A percentile compares a stretch with the other conserved stretches of the same genome.
phyloP scores from a whole-genome alignment of 352 stramenopile genomes.

The Phytophthora agathidicida region DNA sequence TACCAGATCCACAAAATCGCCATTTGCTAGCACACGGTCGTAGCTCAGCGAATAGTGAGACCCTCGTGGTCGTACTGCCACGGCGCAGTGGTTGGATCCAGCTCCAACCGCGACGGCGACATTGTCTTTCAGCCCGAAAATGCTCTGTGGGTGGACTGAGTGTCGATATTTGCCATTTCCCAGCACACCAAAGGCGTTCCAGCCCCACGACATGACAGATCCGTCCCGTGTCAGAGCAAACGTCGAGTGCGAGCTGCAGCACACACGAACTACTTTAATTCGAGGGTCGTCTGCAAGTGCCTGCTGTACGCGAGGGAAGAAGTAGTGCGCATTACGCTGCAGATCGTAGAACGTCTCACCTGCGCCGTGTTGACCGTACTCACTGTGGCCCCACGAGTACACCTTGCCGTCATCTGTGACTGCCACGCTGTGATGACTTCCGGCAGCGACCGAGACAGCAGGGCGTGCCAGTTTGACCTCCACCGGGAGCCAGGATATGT shows the following conservation, averaged over 20 bases:
- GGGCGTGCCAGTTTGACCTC: slow-evolving; percentile 59
- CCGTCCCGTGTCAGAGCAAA: slow-evolving; percentile 64
- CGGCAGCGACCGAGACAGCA: slow-evolving; percentile 61
- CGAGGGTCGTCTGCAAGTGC: slow-evolving; percentile 45
- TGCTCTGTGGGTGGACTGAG: slow-evolving; percentile 66
- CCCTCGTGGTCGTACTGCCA: slow-evolving; percentile 58
- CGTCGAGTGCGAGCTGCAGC: slow-evolving; percentile 80
- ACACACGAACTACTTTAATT: slow-evolving; percentile 35
- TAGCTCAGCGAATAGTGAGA: slow-evolving; percentile 71
- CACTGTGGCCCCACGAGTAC: slow-evolving; percentile 81
- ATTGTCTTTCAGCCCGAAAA: slow-evolving; percentile 70
- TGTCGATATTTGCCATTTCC: slow-evolving; percentile 80
- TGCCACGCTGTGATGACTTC: slow-evolving; percentile 79
- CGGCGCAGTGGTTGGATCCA: slow-evolving; percentile 73
- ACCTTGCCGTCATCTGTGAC: slow-evolving; percentile 62
- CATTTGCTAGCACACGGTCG: slow-evolving; percentile 52
- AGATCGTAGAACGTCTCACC: slow-evolving; percentile 72
- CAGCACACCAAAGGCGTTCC: slow-evolving; percentile 82
- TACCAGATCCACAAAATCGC: slow-evolving; percentile 62
- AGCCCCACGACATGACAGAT: slow-evolving; percentile 86
- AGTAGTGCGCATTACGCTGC: slow-evolving; percentile 78
- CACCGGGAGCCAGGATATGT: slow-evolving; percentile 69
- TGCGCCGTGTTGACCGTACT: slow-evolving; percentile 83
- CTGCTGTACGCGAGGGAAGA: slow-evolving; percentile 66
- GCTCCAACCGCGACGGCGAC: slow-evolving; percentile 55